phyloP scores from a whole-genome alignment of 2,329 filamentous ascomycete genomes.

The Trichoderma guizhouense region DNA sequence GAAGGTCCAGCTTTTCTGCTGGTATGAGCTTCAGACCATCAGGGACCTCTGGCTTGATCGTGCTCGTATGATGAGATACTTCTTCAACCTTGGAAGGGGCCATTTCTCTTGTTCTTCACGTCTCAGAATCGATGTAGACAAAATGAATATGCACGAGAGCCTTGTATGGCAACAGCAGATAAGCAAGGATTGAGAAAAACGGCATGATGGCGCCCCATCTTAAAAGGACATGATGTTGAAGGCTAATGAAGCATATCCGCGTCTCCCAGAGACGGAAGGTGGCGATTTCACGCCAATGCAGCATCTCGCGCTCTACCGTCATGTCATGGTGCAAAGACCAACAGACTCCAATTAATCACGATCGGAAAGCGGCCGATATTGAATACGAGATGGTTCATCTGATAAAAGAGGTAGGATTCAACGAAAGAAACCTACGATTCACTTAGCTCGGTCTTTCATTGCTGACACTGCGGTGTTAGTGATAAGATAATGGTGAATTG shows the following conservation, averaged over 20 bases:
- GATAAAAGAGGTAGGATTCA: neutral
- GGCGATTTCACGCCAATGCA: neutral
- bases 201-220: neutral
- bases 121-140: neutral
- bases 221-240: neutral
- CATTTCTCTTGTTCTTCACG: neutral
- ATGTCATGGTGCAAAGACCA: neutral
- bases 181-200: neutral
- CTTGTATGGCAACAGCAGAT: neutral
- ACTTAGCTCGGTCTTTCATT: neutral
- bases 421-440: neutral
- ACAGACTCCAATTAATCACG: neutral
- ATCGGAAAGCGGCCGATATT: neutral
- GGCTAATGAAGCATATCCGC: neutral
- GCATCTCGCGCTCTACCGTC: neutral
- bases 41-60: neutral
- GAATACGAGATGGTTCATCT: neutral
- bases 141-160: neutral
- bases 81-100: neutral
- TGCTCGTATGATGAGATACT: neutral
- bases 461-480: neutral
- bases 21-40: conserved; percentile 6
- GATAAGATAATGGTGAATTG: neutral
- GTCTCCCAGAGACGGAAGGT: neutral
- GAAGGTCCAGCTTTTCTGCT: conserved; percentile 25